phyloP scores from a whole-genome alignment of 805 yeast genomes.

The Kodamaea kaohsiungensis region DNA sequence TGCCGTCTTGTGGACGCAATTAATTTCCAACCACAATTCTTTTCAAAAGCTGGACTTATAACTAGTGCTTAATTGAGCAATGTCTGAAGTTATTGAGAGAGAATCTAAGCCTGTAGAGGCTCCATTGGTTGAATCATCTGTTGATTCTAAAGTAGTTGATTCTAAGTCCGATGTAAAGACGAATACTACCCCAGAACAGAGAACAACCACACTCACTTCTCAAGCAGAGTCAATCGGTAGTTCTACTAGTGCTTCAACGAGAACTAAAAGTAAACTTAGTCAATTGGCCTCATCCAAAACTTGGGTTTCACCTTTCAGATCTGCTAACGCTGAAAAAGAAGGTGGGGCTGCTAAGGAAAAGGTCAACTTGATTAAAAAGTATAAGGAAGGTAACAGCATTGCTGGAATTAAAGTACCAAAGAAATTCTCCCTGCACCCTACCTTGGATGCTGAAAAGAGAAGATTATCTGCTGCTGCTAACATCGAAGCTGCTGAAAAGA shows the following conservation, averaged over 20 bases:
- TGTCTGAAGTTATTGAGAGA: conserved; percentile 20
- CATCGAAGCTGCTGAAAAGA: conserved; percentile 9
- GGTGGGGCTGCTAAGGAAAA: conserved; percentile 20
- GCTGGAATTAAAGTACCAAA: conserved; percentile 38
- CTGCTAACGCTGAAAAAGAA: conserved; percentile 19
- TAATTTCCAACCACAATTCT: conserved; percentile 6
- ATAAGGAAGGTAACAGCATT: conserved; percentile 34
- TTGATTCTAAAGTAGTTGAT: no score
- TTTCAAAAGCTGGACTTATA: neutral
- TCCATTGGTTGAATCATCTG: neutral
- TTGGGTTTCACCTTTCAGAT: conserved; percentile 47
- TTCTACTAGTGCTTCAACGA: neutral
- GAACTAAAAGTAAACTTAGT: conserved; percentile 20
- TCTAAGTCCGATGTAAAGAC: neutral
- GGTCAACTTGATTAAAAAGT: conserved; percentile 34
- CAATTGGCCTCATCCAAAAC: conserved; percentile 31
- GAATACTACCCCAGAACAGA: neutral
- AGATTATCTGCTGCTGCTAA: conserved; percentile 10
- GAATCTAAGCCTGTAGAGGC: conserved; percentile 5
- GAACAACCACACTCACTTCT: neutral
- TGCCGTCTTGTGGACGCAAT: conserved; percentile 4
- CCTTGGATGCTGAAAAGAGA: conserved; percentile 30
- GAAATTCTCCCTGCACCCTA: conserved; percentile 42
- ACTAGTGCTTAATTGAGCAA: conserved; percentile 1
- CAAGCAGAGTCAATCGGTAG: neutral